Base-by-base conservation (phyloP, 1,284 basidiomycete species). In the Fistulina hepatica region DNA sequence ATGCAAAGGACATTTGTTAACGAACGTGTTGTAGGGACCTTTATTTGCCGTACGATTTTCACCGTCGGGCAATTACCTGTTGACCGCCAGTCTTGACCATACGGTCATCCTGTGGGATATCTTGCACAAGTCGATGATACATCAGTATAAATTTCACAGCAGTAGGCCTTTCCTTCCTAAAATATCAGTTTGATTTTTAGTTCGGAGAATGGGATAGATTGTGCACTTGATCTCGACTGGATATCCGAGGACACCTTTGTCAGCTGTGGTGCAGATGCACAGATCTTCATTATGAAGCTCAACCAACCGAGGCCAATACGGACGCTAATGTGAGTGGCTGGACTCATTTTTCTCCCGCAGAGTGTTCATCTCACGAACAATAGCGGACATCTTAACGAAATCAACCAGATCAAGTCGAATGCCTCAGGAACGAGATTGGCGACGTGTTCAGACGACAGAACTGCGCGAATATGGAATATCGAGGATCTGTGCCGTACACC, bases 151-250 rank as follows among this genome's bases (percentile, higher is more conserved):
- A 40, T 69, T 60, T 52, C 82, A 82, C 58, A 65, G 67, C 62
- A 75, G 83, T 81, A 52, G n/a, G n/a, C n/a, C n/a, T 47, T 58
- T 52, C 42, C 31, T 40, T 15, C 34, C 41, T 43, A 25, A 20
- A 38, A n/a, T 43, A 33, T 33, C 12, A 37, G 19, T 19, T 15
- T 13, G 5, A 19, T 31, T 19, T 8, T 3, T 13, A 8, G 28
- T 19, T 31, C 45, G 50, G 45, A 43, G 33, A 41, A 6, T 39
- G 25, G 36, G 6, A 24, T 42, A 75, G 82, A 79, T 52, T 82
- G 80, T 49, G 83, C 83, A 53, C 56, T 89, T 51, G 85, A 90
- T 49, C 69, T 82, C 12, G 83, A 83, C 42, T 90, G 86, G 85
- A 50, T 89, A 22, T 71, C 75, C 40, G 76, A 84, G 15, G 63